Evolutionary conservation across 148 eudicot genomes (phyloP).

Genomic region (Amaranthus palmeri): DNA sequence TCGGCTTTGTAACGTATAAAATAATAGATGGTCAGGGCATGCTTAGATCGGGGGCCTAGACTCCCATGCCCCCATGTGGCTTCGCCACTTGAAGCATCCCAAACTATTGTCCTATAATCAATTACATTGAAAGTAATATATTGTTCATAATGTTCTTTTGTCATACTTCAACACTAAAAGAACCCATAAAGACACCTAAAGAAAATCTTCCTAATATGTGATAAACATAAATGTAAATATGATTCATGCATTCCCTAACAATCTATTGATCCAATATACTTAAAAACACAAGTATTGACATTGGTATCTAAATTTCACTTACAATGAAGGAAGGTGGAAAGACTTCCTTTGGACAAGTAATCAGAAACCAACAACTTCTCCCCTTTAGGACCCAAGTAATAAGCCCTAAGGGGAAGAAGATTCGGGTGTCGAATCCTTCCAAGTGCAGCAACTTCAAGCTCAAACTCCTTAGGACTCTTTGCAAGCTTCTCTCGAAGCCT

Average conservation of each 20-base stretch:
- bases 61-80: too few relatives aligned
- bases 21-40: too few relatives aligned
- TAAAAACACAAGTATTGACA: background rate
- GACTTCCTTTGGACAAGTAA: constrained; percentile 77
- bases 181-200: too few relatives aligned
- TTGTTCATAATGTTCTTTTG: too few relatives aligned
- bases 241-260: background rate
- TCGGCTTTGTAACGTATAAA: too few relatives aligned
- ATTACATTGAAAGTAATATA: too few relatives aligned
- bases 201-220: background rate
- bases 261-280: background rate
- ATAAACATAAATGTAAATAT: background rate
- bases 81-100: too few relatives aligned
- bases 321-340: constrained; percentile 89
- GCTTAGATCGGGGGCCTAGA: too few relatives aligned
- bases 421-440: constrained; percentile 76
- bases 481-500: constrained; percentile 89
- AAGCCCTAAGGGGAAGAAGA: constrained; percentile 77
- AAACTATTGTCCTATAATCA: too few relatives aligned
- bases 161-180: too few relatives aligned
- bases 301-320: constrained; percentile 12
- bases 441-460: constrained; percentile 59
- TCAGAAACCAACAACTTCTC: constrained; percentile 90
- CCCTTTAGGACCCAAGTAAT: constrained; percentile 83
- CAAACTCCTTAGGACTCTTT: constrained; percentile 79